Evolutionary conservation across 2,329 filamentous ascomycete genomes (phyloP), one percentile per base, ranked within the genome.

Genomic region (Fusarium goolgardi): DNA sequence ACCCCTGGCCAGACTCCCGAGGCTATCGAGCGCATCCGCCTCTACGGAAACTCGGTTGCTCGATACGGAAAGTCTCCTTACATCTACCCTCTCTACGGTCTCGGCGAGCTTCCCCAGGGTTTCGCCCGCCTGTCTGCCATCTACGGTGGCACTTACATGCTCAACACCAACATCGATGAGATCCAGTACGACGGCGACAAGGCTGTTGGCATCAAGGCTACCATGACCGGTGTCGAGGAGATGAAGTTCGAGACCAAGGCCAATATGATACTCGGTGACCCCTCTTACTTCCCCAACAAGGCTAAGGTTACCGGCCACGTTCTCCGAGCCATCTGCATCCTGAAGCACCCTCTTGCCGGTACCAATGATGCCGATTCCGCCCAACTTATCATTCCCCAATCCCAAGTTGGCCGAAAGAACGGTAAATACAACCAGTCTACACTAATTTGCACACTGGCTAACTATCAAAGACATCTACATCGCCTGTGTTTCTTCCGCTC

Each of bases 141-240:
- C 81, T 98, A 99, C 78, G 96, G 96, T 70, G 96, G 96, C 73
- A 99, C 96, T 51, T 99, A 99, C 84, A 99, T 99, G 94, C 90
- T 99, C 76, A 98, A 98, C 86, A 97, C 96, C 73, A 89, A 90
- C 72, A 87, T 99, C 57, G 92, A 98, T 69, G 96, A 99, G 84
- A 83, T 99, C 71, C 80, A 91, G 65, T 97, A 96, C 78, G 93
- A 96, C 61, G 88, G 85, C 57, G 88, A 86, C 77, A 97, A 96
- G 85, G 92, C 95, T n/a, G 86, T 89, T 18, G 96, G 96, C 59
- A 98, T 99, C 84, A 96, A 96, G 85, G 96, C 96, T 51, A 97
- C 96, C 73, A 98, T 98, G 94, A 90, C 90, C 78, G 92, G 92
- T 78, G 88, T 90, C 65, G 92, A 93, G 73, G 92, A 94, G 78